phyloP scores from a whole-genome alignment of 2,329 filamentous ascomycete genomes.

The Xylariaceae sp. region DNA sequence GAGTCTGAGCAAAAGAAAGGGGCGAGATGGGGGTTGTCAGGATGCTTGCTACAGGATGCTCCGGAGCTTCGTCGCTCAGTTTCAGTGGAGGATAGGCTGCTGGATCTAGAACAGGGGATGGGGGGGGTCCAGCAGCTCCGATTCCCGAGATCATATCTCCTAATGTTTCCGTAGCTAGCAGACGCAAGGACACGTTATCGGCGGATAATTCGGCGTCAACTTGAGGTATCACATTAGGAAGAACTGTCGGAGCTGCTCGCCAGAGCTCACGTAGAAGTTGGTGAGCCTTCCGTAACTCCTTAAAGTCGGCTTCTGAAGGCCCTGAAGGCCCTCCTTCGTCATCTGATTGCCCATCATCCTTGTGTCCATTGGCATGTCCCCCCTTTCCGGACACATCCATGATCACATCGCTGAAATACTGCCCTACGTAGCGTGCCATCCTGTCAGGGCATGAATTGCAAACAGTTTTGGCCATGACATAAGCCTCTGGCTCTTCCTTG shows the following conservation, averaged over 20 bases:
- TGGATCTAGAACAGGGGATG: conserved; percentile 75
- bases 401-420: conserved; percentile 97
- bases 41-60: conserved; percentile 62
- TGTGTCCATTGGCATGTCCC: conserved; percentile 62
- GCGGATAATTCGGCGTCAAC: conserved; percentile 90
- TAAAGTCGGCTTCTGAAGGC: conserved; percentile 82
- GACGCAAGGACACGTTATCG: conserved; percentile 84
- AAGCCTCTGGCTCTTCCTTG: conserved; percentile 89
- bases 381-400: conserved; percentile 77
- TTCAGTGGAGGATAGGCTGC: conserved; percentile 82
- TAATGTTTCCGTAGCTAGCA: conserved; percentile 90
- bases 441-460: conserved; percentile 90
- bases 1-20: conserved; percentile 86
- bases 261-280: conserved; percentile 89
- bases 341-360: conserved; percentile 66
- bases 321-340: conserved; percentile 66
- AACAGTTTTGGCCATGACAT: conserved; percentile 94
- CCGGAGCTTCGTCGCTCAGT: conserved; percentile 62
- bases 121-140: conserved; percentile 85
- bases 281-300: conserved; percentile 89
- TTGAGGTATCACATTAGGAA: conserved; percentile 93
- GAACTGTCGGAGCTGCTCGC: conserved; percentile 85
- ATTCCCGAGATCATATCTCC: conserved; percentile 95
- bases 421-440: conserved; percentile 92
- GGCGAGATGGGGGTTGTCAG: conserved; percentile 85